Percentiles rank a stretch among this genome's conserved stretches.
Evolutionary conservation across 2,329 filamentous ascomycete species (phyloP).

Genomic region (Coniochaeta sp.): DNA sequence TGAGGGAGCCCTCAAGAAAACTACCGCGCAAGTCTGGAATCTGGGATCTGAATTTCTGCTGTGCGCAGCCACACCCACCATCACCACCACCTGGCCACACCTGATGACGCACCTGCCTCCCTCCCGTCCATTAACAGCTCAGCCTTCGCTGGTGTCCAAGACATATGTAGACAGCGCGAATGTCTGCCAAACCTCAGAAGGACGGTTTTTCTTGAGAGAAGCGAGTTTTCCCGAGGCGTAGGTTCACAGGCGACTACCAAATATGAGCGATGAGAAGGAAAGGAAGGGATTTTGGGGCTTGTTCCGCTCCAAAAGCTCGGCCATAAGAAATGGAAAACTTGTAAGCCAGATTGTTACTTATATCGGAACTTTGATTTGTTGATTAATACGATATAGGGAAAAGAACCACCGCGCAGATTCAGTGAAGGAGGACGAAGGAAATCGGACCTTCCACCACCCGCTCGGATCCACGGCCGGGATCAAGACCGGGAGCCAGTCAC

Average conservation of each 20-base stretch:
- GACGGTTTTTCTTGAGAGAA: background rate
- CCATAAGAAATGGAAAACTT: conserved; percentile 25
- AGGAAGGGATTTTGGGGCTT: conserved; percentile 42
- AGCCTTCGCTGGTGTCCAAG: background rate
- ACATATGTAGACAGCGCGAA: background rate
- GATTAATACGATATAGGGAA: conserved; percentile 16
- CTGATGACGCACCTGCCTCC: background rate
- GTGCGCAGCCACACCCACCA: background rate
- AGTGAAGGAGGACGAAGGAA: conserved; percentile 20
- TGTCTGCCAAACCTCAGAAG: background rate
- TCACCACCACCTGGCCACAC: background rate
- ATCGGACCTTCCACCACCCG: background rate
- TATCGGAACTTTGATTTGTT: conserved; percentile 7
- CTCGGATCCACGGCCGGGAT: background rate
- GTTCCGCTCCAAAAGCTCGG: conserved; percentile 38
- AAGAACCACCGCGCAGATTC: conserved; percentile 19
- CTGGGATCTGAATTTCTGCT: background rate
- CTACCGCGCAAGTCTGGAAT: background rate
- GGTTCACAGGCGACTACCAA: background rate
- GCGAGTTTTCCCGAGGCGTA: background rate
- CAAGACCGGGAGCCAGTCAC: conserved; percentile 5
- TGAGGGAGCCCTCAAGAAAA: background rate
- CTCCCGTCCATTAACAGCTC: background rate
- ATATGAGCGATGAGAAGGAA: conserved; percentile 20
- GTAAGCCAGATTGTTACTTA: conserved; percentile 20